phyloP scores from a whole-genome alignment of 257 asterid genomes.

The Solanum rostratum region DNA sequence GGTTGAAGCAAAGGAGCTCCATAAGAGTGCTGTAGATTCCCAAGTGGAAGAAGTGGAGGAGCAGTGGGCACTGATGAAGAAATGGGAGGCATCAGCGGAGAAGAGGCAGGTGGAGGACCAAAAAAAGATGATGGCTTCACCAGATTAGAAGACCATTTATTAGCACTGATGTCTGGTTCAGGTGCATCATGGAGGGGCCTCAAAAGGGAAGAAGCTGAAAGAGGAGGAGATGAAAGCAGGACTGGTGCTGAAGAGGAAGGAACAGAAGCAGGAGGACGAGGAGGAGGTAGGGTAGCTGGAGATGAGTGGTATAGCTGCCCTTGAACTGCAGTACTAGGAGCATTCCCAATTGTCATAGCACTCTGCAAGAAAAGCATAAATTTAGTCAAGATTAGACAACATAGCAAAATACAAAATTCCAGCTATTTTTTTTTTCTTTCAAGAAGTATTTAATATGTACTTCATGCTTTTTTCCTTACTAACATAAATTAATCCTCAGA shows the following conservation, averaged over 20 bases:
- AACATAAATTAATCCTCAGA: background rate
- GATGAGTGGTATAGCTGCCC: slow-evolving; percentile 43
- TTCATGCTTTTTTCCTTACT: background rate
- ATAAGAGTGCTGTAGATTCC: slow-evolving; percentile 56
- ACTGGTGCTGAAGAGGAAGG: slow-evolving; percentile 33
- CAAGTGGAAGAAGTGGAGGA: slow-evolving; percentile 61
- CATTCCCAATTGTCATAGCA: slow-evolving; percentile 47
- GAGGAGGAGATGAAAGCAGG: slow-evolving; percentile 33
- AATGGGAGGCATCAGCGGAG: slow-evolving; percentile 53
- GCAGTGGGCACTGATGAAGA: slow-evolving; percentile 68
- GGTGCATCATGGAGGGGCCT: slow-evolving; percentile 49
- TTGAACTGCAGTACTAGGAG: slow-evolving; percentile 35
- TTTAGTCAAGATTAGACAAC: background rate
- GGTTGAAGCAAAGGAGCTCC: slow-evolving; percentile 99
- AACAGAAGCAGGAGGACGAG: slow-evolving; percentile 33
- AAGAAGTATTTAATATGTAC: background rate
- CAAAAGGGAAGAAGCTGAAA: slow-evolving; percentile 37
- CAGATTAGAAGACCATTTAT: slow-evolving; percentile 49
- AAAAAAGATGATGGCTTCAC: slow-evolving; percentile 86
- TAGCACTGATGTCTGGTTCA: slow-evolving; percentile 28
- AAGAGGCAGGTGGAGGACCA: slow-evolving; percentile 52
- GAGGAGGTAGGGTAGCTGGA: slow-evolving; percentile 22
- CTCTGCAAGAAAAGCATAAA: slow-evolving; percentile 29
- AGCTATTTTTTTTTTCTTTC: background rate
- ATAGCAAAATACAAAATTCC: background rate